Base-by-base conservation (phyloP, 139 green algal genomes). In the Coelastrella sp. region DNA sequence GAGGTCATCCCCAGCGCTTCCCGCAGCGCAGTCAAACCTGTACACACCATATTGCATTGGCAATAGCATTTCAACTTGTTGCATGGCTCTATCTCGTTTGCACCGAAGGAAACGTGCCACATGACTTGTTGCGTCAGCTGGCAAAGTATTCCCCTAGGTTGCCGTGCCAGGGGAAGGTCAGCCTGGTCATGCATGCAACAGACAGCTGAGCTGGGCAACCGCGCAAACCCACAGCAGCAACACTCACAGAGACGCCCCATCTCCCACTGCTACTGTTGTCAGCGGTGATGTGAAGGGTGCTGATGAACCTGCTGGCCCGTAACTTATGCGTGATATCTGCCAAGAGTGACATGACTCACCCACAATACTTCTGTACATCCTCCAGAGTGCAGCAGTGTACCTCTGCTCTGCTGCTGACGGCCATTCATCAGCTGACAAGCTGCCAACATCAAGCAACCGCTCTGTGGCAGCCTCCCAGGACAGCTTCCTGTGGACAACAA, bases 401-500 rank as follows among this genome's bases (percentile, higher is more conserved):
- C 82, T 57, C 61, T 66, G 14, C 89, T 94, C 89, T 22, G 81
- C 61, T 20, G 75, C 85, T 49, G 74, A 78, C 1, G 91, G 65
- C 85, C 87, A 89, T 10, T 94, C 87, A 17, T 58, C 57, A 15
- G 76, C 22, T 1, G 22, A 84, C 35, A 94, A 88, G 25, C 90
- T 91, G 66, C 89, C 87, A 17, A 89, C 89, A 7, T 92, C 89
- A 49, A 94, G 59, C 65, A 94, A 56, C 27, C 91, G 73, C 89
- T 94, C 85, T 7, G 91, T 94, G 9, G 91, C 91, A 14, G 89
- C 91, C 24, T 92, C 91, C 91, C 91, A 94, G 14, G 74, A 81
- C 82, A 92, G 61, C 82, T 89, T 85, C 60, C 89, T 91, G 82
- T 70, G 35, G 65, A 63, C 82, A 99, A 93, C 17, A 97, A 90